Conservation (phyloP, 139 green algal species). For the Ettlia oleoabundans region DNA sequence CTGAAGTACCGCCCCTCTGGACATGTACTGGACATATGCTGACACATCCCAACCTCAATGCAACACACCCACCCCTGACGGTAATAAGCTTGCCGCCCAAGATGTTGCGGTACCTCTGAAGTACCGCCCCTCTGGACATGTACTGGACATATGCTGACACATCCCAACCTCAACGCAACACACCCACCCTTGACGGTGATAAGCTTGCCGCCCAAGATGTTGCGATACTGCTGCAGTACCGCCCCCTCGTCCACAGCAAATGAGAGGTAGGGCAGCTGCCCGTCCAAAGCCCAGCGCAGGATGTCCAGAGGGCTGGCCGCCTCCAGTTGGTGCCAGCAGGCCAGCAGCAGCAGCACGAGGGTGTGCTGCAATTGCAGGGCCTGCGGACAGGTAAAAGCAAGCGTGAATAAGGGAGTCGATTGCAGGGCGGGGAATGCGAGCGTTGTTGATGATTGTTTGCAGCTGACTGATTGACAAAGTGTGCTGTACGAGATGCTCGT, state of each 20-base stretch:
- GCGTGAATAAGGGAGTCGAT: not conserved
- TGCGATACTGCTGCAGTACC: not conserved
- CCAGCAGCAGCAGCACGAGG: constrained; percentile 42
- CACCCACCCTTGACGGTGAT: not conserved
- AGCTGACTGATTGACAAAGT: too few species aligned
- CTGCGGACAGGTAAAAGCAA: constrained; percentile 1
- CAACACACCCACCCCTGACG: not conserved
- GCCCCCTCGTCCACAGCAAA: constrained; percentile 7
- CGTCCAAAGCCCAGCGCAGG: constrained; percentile 21
- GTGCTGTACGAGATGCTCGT: too few species aligned
- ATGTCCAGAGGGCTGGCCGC: constrained; percentile 39
- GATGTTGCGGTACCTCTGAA: not conserved
- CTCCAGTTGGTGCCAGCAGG: constrained; percentile 34
- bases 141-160: too few species aligned
- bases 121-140: not conserved
- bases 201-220: not conserved
- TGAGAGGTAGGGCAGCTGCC: constrained; percentile 40
- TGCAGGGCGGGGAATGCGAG: too few species aligned
- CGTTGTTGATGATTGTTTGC: too few species aligned
- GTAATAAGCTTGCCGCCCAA: not conserved
- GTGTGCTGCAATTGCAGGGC: constrained; percentile 6
- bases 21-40: too few species aligned
- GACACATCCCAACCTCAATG: too few species aligned
- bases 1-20: not conserved
- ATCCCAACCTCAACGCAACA: not conserved